Evolutionary conservation across 192 early-diverging fungal genomes (phyloP).

Genomic region (Dissophora ornata): DNA sequence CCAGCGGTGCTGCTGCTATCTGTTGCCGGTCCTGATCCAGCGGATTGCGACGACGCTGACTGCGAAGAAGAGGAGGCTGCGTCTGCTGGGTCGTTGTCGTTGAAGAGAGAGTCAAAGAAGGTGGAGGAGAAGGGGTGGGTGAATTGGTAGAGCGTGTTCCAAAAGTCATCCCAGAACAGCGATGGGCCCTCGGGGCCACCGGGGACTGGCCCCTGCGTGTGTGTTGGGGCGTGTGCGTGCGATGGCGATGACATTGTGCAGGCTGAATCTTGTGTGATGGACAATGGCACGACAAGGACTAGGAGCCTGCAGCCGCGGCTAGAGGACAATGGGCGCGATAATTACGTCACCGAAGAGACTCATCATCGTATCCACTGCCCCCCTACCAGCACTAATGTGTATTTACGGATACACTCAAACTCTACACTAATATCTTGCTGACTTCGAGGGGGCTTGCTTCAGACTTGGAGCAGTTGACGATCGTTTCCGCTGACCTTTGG

Average conservation of each 20-base stretch:
- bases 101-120: constrained; percentile 46
- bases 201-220: background rate
- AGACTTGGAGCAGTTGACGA: too few relatives aligned
- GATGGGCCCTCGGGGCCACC: background rate
- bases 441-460: too few relatives aligned
- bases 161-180: constrained; percentile 54
- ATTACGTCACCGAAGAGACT: background rate
- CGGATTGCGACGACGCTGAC: background rate
- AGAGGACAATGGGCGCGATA: constrained; percentile 1
- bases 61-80: too few relatives aligned
- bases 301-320: too few relatives aligned
- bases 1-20: background rate
- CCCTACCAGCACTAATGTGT: background rate
- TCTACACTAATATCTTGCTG: too few relatives aligned
- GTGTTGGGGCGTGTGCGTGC: background rate
- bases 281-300: too few relatives aligned
- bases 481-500: too few relatives aligned
- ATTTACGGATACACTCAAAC: background rate
- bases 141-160: constrained; percentile 52
- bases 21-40: background rate
- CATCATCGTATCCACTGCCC: background rate
- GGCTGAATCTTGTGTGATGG: too few relatives aligned
- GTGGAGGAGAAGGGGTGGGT: constrained; percentile 52
- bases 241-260: background rate
- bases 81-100: background rate